A percentile compares a stretch with the other conserved stretches of the same genome.
Evolutionary conservation across 768 basidiomycete genomes (phyloP).

Genomic region (Trametes villosa): DNA sequence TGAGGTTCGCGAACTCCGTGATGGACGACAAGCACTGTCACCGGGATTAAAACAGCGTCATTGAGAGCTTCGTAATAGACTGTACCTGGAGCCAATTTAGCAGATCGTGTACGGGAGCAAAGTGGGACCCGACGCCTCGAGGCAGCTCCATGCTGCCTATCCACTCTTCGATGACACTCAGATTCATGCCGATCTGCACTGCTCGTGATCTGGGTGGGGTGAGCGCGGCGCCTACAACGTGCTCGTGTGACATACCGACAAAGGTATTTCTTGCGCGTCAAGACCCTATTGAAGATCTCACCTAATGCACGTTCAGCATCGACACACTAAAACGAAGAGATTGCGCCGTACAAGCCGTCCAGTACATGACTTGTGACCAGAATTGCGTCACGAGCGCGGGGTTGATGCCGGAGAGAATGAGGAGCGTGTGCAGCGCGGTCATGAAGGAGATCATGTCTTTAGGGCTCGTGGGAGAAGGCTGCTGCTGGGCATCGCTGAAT

Average conservation of each 20-base stretch:
- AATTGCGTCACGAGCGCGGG: constrained; percentile 86
- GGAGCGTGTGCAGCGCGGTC: constrained; percentile 80
- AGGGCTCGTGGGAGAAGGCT: constrained; percentile 43
- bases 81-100: constrained; percentile 84
- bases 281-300: constrained; percentile 82
- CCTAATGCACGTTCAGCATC: constrained; percentile 46
- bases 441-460: constrained; percentile 76
- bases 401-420: constrained; percentile 88
- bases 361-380: constrained; percentile 98
- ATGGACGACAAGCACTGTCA: constrained; percentile 83
- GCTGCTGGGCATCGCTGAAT: constrained; percentile 42
- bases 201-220: constrained; percentile 69
- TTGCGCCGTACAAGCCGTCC: constrained; percentile 84
- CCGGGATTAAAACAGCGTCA: constrained; percentile 22
- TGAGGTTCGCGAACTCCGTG: constrained; percentile 82
- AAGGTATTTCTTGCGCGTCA: constrained; percentile 92
- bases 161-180: constrained; percentile 91
- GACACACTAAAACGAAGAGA: not conserved
- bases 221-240: not conserved
- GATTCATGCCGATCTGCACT: constrained; percentile 86
- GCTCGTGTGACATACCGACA: constrained; percentile 63
- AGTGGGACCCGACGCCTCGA: constrained; percentile 75
- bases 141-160: constrained; percentile 81
- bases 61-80: not conserved
- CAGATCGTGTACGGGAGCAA: constrained; percentile 83